Evolutionary conservation across 176 grass and related monocot genomes (phyloP), one percentile per base, ranked within the genome.

Genomic region (Eleusine indica): DNA sequence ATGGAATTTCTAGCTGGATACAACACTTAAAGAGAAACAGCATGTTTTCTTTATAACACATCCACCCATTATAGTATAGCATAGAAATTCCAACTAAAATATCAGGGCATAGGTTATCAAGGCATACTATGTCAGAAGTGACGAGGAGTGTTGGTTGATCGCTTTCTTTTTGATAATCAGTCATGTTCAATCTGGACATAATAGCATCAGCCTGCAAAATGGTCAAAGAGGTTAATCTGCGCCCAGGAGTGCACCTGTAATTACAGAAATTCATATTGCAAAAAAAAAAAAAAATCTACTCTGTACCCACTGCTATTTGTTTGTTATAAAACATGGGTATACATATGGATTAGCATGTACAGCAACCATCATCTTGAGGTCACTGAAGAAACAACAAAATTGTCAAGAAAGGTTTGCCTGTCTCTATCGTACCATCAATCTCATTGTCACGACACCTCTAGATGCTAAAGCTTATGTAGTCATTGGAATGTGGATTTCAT

Each of bases 91-190:
- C 4, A 53, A 9, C 22, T 7, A 70, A 71, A 72, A 11, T 76
- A 81, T 14, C 17, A 72, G 2, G 64, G 16, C 22, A 43, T 18
- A 84, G 47, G 52, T 53, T 80, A 75, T 44, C 12, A 57, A 80
- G 32, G 84, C 88, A 88, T 98, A 98, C 96, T 90, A 95, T 98
- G 88, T 98, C 96, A 84, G 93, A 95, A 90, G 96, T 98, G 77
- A 95, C 82, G 49, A 98, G 66, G 40, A 98, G 85, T 62, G 91
- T 98, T 47, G 85, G 89, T 74, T 83, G 64, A 29, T 63, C 58
- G 47, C 69, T 85, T 81, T 91, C 87, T 84, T 93, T 91, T 77
- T 73, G 78, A 69, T 90, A 93, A 84, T 93, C 96, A 70, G 83
- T 47, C 61, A 91, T 74, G 56, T 90, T 90, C 71, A 94, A 87